Evolutionary conservation across 768 basidiomycete genomes (phyloP), one percentile per base, ranked within the genome.

Genomic region (Boletus tomentosulus): DNA sequence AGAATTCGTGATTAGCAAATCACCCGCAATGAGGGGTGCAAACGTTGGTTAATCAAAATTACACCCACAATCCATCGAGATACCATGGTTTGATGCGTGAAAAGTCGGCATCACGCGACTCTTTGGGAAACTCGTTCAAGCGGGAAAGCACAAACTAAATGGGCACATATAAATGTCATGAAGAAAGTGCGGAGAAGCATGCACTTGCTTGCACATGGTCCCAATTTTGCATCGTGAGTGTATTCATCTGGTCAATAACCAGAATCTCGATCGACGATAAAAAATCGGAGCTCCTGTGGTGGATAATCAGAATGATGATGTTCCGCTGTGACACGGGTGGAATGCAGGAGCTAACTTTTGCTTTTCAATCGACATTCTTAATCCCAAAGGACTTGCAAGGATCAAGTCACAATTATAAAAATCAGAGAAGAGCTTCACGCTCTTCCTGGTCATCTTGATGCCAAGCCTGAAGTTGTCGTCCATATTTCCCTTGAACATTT

Each of bases 51-150:
- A 15, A 24, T 37, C 19, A 34, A 12, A 56, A 56, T 47, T n/a
- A 43, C 10, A 74, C 91, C 65, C 71, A 97, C 95, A 92, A 82
- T 66, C 87, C 89, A 61, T 98, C 96, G 11, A 98, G 80, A 69
- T 95, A 97, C 97, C 97, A 98, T 1, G 93, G 91, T 72, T 97
- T 98, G 62, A 98, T 89, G 11, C 97, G 84, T 10, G 94, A 96
- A 73, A 98, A 98, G 71, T 98, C 97, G 24, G 89, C 83, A 56
- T 95, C 89, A 59, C 87, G 95, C 2, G 94, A 92, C 62, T 95
- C 90, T 63, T 93, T 92, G 1, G 97, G 97, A 11, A 97, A 76
- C 60, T 87, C 78, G 72, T 98, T 98, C 55, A 98, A 71, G 59
- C 88, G 80, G 6, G 83, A 83, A 60, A 99, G 78, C 47, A 97